Base-by-base conservation (phyloP, 1,139 yeast species). In the Pichiaceae sp. region DNA sequence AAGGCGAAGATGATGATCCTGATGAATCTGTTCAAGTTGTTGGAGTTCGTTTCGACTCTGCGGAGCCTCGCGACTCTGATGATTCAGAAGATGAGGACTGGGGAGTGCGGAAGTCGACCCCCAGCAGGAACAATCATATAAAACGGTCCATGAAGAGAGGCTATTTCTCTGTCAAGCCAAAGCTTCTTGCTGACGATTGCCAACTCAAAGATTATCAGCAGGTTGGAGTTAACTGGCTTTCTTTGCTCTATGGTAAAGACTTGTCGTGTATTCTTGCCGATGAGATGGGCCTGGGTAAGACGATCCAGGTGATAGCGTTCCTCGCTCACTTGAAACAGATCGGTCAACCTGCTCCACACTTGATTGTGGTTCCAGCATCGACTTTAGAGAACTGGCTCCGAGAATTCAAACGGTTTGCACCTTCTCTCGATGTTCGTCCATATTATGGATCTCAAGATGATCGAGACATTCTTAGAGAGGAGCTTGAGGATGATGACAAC, bases 201-300 rank as follows among this genome's bases (percentile, higher is more conserved):
- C 74, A 72, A 30, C 66, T 91, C 49, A 91, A 91, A 53, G 79
- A 77, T 52, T 91, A 91, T 57, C 98, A 91, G 63, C 91, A 87
- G 52, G 95, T 91, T 16, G 99, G 99, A 35, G 65, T 93, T 38
- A 91, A 91, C 56, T 93, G 99, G 99, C 66, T 93, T 38, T 72
- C 80, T 46, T 59, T 91, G 38, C 66, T 93, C 29, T 91, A 89
- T 57, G 75, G 74, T 41, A 76, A 83, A 52, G 72, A 76, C 18
- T 66, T 91, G 40, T 86, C 96, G 7, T 89, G 98, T 62, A 91
- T 91, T 41, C 66, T 91, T 35, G 99, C 98, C 0, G 99, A 91
- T 61, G 99, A 91, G 59, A 87, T 89, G 97, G 97, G 97, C 11
- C 66, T 91, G 36, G 98, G 98, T 40, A 91, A 91, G 56, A 91